These are phyloP conservation scores for Penicillium paxilli DNA, from an alignment of 495 filamentous ascomycete genomes.

Conservation along the genomic window DNA sequence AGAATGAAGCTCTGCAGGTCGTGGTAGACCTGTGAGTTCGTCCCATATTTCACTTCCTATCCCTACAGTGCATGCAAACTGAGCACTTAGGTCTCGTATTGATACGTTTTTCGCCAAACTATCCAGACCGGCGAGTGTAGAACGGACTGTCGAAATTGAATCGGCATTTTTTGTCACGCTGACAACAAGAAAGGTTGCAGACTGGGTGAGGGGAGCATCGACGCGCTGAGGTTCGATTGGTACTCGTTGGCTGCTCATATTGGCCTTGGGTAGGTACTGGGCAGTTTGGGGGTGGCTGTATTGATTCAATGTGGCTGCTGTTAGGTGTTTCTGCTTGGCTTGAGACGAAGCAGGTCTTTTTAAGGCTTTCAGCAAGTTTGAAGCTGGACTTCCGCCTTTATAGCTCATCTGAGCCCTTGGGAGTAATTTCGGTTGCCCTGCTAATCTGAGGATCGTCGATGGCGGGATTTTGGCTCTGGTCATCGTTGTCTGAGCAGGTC, in stretches of 20 bases:
- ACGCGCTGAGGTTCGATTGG: constrained; percentile 45
- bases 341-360: background rate
- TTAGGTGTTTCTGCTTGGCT: background rate
- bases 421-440: background rate
- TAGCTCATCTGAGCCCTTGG: constrained; percentile 1
- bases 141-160: constrained; percentile 41
- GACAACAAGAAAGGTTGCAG: constrained; percentile 55
- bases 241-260: constrained; percentile 31
- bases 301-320: background rate
- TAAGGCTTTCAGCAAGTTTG: background rate
- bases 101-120: constrained; percentile 54
- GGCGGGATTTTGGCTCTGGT: background rate
- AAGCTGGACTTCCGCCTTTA: background rate
- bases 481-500: background rate
- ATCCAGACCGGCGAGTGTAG: constrained; percentile 42
- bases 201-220: constrained; percentile 49
- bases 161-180: constrained; percentile 34
- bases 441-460: background rate
- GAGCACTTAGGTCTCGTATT: constrained; percentile 49
- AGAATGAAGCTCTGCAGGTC: constrained; percentile 52
- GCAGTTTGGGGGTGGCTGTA: background rate
- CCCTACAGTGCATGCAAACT: constrained; percentile 54
- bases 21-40: constrained; percentile 40
- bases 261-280: constrained; percentile 1
- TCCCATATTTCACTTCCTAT: constrained; percentile 55